Base-by-base conservation (phyloP, 257 asterid genomes). In the Fraxinus excelsior region DNA sequence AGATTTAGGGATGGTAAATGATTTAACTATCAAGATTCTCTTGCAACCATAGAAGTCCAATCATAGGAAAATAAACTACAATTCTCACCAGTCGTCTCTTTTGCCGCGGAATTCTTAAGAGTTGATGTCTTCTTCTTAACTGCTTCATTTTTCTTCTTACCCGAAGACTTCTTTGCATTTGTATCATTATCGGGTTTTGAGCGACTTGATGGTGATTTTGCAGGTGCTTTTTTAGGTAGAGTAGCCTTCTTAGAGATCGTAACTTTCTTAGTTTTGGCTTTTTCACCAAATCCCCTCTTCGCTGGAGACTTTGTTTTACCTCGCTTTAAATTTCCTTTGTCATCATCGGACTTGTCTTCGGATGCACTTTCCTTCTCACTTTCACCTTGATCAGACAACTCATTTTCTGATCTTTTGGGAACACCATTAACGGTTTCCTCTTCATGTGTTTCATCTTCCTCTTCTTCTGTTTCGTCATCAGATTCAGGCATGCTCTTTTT, bases 351-450 rank as follows among this genome's bases (percentile, higher is more conserved):
- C 51, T 85, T 87, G 67, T 73, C 78, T 79, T 86, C 90, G 51
- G 88, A 78, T 71, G 84, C 93, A 72, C 75, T 83, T 85, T 74
- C 88, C 78, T 86, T 90, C 80, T 85, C 94, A 80, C 88, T 88
- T 37, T 81, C 92, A 78, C 89, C 90, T 68, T 84, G 82, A 32
- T 91, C 92, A 75, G 97, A 88, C 82, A 85, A 77, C 85, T 90
- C 99, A 83, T 85, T 91, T 4, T 90, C 92, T 51, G 96, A 89
- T 78, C 65, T 79, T 66, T 88, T 93, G 0, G 80, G 86, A 77
- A 75, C 81, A 37, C 94, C 94, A 81, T 90, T 86, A 18, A 37
- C 75, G 70, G 86, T 86, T 80, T 87, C 86, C 74, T 86, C 84
- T 67, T 79, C 87, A 16, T 77, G 81, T 67, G 72, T 44, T 73